Percentiles rank a stretch among this genome's conserved stretches.
phyloP scores from a whole-genome alignment of 352 stramenopile species.

The Pythium brachiatum region DNA sequence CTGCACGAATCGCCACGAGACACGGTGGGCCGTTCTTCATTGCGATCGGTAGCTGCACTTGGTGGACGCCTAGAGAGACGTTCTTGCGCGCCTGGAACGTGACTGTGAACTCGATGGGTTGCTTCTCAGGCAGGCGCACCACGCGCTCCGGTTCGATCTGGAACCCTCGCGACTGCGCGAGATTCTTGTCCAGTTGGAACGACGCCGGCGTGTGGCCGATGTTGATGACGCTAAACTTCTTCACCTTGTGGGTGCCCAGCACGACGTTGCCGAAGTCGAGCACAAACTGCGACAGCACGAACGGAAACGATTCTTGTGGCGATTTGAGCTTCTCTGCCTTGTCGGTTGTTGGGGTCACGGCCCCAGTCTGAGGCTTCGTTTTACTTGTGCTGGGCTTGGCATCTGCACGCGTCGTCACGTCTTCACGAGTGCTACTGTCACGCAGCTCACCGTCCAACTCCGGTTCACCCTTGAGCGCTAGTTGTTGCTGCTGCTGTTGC shows the following conservation, averaged over 20 bases:
- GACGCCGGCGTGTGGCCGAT: constrained; percentile 79
- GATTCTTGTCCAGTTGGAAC: constrained; percentile 92
- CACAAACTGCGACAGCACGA: constrained; percentile 89
- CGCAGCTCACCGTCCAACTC: not conserved
- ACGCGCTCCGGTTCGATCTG: constrained; percentile 93
- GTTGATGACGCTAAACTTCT: constrained; percentile 92
- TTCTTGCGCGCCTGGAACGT: constrained; percentile 90
- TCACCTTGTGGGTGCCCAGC: constrained; percentile 87
- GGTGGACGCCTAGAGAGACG: constrained; percentile 70
- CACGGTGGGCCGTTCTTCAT: constrained; percentile 91
- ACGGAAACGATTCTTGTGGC: constrained; percentile 46
- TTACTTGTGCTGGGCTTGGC: not conserved
- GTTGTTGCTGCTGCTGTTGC: not conserved
- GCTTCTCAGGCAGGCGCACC: constrained; percentile 88
- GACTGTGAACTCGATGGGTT: constrained; percentile 86
- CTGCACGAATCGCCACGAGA: constrained; percentile 81
- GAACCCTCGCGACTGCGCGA: constrained; percentile 85
- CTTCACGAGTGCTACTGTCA: not conserved
- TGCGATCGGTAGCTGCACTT: constrained; percentile 81
- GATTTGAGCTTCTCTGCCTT: constrained; percentile 15
- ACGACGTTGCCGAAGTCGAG: constrained; percentile 95
- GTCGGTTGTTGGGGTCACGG: not conserved
- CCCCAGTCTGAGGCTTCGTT: too few relatives aligned
- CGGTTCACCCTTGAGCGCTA: not conserved
- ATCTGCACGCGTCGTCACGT: not conserved